Evolutionary conservation across 306 rosid genomes (phyloP).

Genomic region (Trifolium dubium): DNA sequence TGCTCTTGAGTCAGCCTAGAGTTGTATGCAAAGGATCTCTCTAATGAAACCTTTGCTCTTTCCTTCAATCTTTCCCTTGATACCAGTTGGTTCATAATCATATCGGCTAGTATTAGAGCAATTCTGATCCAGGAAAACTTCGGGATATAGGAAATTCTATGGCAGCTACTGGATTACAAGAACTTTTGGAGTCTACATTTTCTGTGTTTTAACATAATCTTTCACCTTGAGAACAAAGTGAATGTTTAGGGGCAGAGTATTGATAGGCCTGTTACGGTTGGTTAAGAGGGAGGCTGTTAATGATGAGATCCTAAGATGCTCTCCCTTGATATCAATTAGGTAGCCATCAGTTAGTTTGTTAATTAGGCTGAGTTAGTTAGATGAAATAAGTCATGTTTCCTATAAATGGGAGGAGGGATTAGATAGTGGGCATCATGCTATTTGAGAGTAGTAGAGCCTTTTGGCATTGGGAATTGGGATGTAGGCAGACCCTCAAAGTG

Average conservation of each 20-base stretch:
- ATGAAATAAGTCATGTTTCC: slow-evolving; percentile 5
- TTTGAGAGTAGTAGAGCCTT: slow-evolving; percentile 6
- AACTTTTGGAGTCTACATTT: background rate
- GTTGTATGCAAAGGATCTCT: background rate
- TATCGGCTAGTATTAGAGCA: background rate
- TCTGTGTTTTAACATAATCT: background rate
- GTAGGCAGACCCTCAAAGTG: background rate
- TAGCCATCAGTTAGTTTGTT: background rate
- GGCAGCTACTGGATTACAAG: slow-evolving; percentile 1
- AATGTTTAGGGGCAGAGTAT: background rate
- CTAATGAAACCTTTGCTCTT: background rate
- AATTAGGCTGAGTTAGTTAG: slow-evolving; percentile 11
- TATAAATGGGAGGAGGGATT: slow-evolving; percentile 7
- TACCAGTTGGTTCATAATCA: background rate
- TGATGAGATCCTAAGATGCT: background rate
- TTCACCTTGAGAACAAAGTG: slow-evolving; percentile 2
- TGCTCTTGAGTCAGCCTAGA: background rate
- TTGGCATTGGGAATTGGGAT: background rate
- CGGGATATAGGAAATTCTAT: background rate
- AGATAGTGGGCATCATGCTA: background rate
- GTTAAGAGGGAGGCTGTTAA: background rate
- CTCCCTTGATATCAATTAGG: no score
- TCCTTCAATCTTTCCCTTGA: slow-evolving; percentile 1
- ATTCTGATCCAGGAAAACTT: background rate
- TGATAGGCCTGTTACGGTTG: background rate